Evolutionary conservation across 2,329 filamentous ascomycete genomes (phyloP), one percentile per base, ranked within the genome.

Genomic region (Herpotrichia juniperi): DNA sequence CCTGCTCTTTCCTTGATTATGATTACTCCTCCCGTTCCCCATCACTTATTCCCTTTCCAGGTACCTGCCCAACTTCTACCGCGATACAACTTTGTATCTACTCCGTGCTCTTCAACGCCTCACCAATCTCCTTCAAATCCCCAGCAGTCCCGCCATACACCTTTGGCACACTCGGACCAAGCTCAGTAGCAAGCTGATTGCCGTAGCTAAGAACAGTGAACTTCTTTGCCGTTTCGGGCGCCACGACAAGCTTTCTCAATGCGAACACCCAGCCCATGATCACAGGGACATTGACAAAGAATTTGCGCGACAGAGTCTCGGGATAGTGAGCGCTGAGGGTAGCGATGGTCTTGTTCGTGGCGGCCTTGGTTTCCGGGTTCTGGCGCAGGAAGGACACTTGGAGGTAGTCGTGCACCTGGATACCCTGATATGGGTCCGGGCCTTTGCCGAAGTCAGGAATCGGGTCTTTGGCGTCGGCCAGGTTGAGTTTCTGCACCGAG

Each of bases 381-480:
- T 90, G 87, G 54, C 91, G 87, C 62, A 97, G 81, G 81, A 97
- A 96, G 67, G 87, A 91, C 70, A 96, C 87, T 57, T 86, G 87
- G 63, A 90, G 85, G 80, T 97, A 97, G 79, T 97, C 93, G 77
- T 97, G 93, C 24, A 97, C 87, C 76, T 97, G 93, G 65, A 90
- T 83, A 79, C 96, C 92, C 75, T 93, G 90, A 78, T 96, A 96
- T 1, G 89, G 90, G 68, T 97, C 93, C 9, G 81, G 76, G 14
- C 82, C 83, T 30, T 79, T 66, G 60, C 84, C 78, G 56, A 86
- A 87, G 50, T 91, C 87, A 2, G 88, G 86, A 65, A 93, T 91
- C 35, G 85, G 83, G 59, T 81, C 78, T 8, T 85, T 91, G 46
- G 90, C 90, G 22, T 83, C 80, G 17, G 81, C 71, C 57, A 97